Evolutionary conservation across 495 filamentous ascomycete genomes (phyloP).

Genomic region (Aspergillus coremiiformis): DNA sequence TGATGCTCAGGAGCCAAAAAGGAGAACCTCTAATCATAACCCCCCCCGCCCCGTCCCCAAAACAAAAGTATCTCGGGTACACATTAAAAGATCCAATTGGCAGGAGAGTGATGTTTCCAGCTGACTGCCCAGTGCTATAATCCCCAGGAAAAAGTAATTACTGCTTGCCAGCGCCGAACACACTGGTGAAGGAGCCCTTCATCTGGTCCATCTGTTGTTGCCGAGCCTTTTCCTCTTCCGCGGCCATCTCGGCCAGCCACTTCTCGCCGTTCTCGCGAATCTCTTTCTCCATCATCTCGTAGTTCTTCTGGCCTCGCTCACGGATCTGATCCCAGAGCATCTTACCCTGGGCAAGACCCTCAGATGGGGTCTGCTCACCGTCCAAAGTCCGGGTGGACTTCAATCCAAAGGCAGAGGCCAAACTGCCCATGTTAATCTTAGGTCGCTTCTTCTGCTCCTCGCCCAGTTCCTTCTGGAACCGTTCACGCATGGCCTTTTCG

Average conservation of each 20-base stretch:
- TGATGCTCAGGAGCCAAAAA: constrained; percentile 13
- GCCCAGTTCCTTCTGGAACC: constrained; percentile 70
- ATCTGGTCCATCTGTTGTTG: constrained; percentile 88
- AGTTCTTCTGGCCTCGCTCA: constrained; percentile 83
- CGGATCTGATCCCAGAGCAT: constrained; percentile 90
- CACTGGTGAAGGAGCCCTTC: constrained; percentile 55
- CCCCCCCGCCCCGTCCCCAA: constrained; percentile 6
- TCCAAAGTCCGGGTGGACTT: constrained; percentile 51
- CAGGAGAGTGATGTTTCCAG: not conserved
- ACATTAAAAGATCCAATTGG: constrained; percentile 8
- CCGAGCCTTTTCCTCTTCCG: constrained; percentile 72
- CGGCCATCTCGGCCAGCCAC: constrained; percentile 87
- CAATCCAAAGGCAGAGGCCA: constrained; percentile 67
- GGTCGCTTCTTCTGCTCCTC: constrained; percentile 59
- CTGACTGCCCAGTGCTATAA: not conserved
- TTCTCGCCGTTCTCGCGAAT: constrained; percentile 88
- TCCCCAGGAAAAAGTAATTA: constrained; percentile 17
- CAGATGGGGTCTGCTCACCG: constrained; percentile 60
- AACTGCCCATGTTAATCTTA: constrained; percentile 48
- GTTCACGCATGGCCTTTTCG: constrained; percentile 73
- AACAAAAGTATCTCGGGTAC: constrained; percentile 6
- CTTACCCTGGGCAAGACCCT: constrained; percentile 80
- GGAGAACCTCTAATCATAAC: constrained; percentile 14
- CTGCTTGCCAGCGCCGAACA: constrained; percentile 42
- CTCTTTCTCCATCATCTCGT: constrained; percentile 78